Evolutionary conservation across 441 rosid genomes (phyloP).

Genomic region (Breynia disticha): DNA sequence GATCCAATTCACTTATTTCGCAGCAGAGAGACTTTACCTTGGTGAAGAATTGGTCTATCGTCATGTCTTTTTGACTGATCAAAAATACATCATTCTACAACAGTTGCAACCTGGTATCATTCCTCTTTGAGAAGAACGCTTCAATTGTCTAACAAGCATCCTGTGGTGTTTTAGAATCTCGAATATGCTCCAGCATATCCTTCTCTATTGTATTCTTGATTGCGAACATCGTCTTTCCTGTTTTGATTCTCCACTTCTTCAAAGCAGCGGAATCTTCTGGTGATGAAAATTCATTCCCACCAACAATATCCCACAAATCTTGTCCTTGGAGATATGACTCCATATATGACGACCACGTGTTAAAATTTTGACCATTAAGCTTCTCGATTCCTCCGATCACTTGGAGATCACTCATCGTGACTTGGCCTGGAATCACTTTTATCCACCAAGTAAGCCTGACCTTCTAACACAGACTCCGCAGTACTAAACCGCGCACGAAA

Average conservation of each 20-base stretch:
- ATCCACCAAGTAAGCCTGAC: too few relatives aligned
- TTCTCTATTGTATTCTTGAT: constrained; percentile 8
- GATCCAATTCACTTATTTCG: constrained; percentile 4
- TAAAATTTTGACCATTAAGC: too few relatives aligned
- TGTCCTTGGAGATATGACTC: too few relatives aligned
- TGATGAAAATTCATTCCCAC: too few relatives aligned
- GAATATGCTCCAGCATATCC: constrained; percentile 7
- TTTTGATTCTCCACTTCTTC: constrained; percentile 14
- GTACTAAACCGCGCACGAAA: too few relatives aligned
- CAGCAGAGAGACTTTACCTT: not conserved
- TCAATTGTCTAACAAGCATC: constrained; percentile 2
- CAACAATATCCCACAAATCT: too few relatives aligned
- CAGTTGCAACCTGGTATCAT: not conserved
- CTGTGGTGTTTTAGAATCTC: not conserved
- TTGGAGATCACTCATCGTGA: too few relatives aligned
- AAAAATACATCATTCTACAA: constrained; percentile 1
- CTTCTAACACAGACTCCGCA: too few relatives aligned
- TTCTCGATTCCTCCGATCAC: too few relatives aligned
- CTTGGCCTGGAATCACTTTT: too few relatives aligned
- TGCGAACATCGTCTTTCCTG: constrained; percentile 8
- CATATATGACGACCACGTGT: too few relatives aligned
- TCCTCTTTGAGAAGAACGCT: constrained; percentile 7
- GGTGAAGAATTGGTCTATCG: not conserved
- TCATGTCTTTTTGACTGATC: not conserved
- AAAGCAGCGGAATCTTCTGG: too few relatives aligned